Base-by-base conservation (phyloP, 371 early-diverging fungal genomes). In the Mucor sp. region DNA sequence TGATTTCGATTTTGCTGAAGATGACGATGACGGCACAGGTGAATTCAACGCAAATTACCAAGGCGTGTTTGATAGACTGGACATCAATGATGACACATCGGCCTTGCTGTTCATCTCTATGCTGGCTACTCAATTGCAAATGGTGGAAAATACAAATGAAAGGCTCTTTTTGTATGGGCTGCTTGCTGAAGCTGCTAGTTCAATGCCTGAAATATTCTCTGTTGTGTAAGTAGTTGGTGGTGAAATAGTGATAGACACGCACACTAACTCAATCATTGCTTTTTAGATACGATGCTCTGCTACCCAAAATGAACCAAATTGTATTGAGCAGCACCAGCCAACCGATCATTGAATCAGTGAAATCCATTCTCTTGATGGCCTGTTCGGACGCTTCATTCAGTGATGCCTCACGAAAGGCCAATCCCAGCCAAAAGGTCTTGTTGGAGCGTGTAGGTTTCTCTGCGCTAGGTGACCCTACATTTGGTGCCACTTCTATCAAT, bases 131-230 rank as follows among this genome's bases (percentile, higher is more conserved):
- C 89, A 95, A 81, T 80, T 97, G 60, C 90, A 95, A 72, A 87
- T 86, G 65, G 86, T 93, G 0, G 95, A 96, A 59, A 87, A 87
- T 23, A 95, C 94, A 63, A 85, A 90, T n/a, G 96, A 97, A 79
- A 83, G 88, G 14, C 71, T 91, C 64, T 92, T 93, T 70, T 79
- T 97, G 33, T 96, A 96, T 68, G 90, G 91, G 11, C 82, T 95
- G 65, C 76, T 97, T 32, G 90, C 93, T 21, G 94, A 93, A 76
- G 90, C 90, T 32, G 91, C 94, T 2, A 74, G 80, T n/a, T 82
- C 87, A 9, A 82, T 89, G 50, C 95, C 94, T 1, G 90, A 92
- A 60, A 85, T 90, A 32, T 90, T 94, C 78, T 76, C 89, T 5
- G 73, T 91, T 33, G 85, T 94, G 87, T 93, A 87, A 80, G 86